These are phyloP conservation scores for Sclerotinia sclerotiorum DNA, from an alignment of 2,329 filamentous ascomycete genomes.

Conservation along the genomic window DNA sequence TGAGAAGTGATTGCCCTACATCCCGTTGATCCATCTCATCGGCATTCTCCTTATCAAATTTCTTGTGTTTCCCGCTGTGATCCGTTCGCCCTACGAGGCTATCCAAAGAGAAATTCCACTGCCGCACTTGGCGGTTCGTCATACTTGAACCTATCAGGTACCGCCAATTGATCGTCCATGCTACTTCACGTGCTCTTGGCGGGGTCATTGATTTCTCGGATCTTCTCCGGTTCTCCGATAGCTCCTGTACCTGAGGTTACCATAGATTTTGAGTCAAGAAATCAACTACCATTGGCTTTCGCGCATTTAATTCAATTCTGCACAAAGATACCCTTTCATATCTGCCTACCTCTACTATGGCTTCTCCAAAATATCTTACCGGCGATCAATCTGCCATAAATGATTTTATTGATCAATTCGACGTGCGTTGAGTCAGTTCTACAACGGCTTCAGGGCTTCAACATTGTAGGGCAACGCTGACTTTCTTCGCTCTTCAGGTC, in stretches of 20 bases:
- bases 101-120: neutral
- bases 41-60: neutral
- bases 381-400: slow-evolving; percentile 75
- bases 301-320: neutral
- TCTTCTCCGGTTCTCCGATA: slow-evolving; percentile 1
- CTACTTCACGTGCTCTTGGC: slow-evolving; percentile 6
- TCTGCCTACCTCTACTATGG: slow-evolving; percentile 1
- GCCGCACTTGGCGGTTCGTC: slow-evolving; percentile 3
- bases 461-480: slow-evolving; percentile 23
- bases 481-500: slow-evolving; percentile 53
- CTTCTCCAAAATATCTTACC: slow-evolving; percentile 64
- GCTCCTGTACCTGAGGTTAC: neutral
- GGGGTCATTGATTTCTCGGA: slow-evolving; percentile 9
- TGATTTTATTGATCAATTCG: slow-evolving; percentile 85
- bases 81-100: slow-evolving; percentile 9
- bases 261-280: neutral
- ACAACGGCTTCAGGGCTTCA: slow-evolving; percentile 3
- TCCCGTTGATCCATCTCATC: neutral
- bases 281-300: neutral
- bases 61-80: neutral
- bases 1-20: neutral
- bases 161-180: neutral
- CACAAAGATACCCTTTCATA: neutral
- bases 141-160: slow-evolving; percentile 12
- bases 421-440: slow-evolving; percentile 62